Base-by-base conservation (phyloP, 2,329 filamentous ascomycete genomes). In the Atkinsonella texensis region DNA sequence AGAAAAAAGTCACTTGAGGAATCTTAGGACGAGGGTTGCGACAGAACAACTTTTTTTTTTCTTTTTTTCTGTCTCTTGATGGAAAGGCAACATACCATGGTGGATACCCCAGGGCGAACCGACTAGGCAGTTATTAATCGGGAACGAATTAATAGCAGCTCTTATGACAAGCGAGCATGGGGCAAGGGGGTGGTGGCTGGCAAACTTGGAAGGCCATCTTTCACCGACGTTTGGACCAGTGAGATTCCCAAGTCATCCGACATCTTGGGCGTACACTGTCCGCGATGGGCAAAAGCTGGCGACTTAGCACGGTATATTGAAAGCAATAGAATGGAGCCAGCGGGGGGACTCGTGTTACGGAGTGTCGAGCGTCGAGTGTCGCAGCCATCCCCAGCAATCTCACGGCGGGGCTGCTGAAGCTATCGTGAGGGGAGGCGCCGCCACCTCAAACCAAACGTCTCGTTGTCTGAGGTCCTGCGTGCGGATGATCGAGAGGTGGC, bases 141-240 rank as follows among this genome's bases (percentile, higher is more conserved):
- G 35, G 23, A 18, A 8, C 4, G 28, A 28, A 28, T 28, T 8
- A 28, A 28, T 28, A 6, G 28, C 28, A 28, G 28, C 28, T 28
- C 28, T 28, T 28, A 28, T 28, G 28, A 28, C 28, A 28, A 23
- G 28, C 28, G 28, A 28, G n/a, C 15, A 33, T 47, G 45, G 45
- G 23, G 33, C 17, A 12, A 6, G 28, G 28, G 28, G 4, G 4
- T 6, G 7, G 28, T 1, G 20, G 20, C 2, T 23, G 20, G 20
- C 20, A 23, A 28, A 28, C 28, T 23, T 39, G 15, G 23, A 38
- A 38, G 35, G 35, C 35, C 11, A 38, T 20, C 35, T 42, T 42
- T 49, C 35, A 42, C 47, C 47, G 23, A 31, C 38, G 18, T 23
- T 42, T 32, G 47, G 38, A 32, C 47, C 38, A 49, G 47, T 49